Base-by-base conservation (phyloP, 495 filamentous ascomycete genomes). In the Hypoxylon fragiforme region DNA sequence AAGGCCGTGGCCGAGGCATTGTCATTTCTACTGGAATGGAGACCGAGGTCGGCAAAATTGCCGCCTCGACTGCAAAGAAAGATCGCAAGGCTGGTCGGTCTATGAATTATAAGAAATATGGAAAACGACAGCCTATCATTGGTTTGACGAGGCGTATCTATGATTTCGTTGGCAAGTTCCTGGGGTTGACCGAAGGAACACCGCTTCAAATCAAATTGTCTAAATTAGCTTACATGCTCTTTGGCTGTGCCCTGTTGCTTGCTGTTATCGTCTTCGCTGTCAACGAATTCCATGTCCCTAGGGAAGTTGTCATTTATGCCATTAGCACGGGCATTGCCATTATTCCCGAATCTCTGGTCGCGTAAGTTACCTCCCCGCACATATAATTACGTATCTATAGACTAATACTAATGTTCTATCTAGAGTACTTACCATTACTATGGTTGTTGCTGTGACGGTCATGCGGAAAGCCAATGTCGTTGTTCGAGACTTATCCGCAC, bases 31-130 rank as follows among this genome's bases (percentile, higher is more conserved):
- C 84, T n/a, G 89, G 87, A 7, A 92, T 92, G 89, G 65, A 75
- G 44, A 95, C 89, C 0, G 87, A 91, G 68, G 87, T 95, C 37
- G 89, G 89, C n/a, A 90, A 82, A 64, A 94, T 94, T 65, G 89
- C 89, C 7, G 78, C 76, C 43, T 63, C 79, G n/a, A 80, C 84
- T 44, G 62, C 66, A 41, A 83, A 81, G 58, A 85, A 81, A 62
- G 67, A 76, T 21, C 73, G 81, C 49, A 86, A 86, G 56, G 67
- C 79, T n/a, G 79, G 76, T 15, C 75, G 81, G 8, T 84, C 80
- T 8, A 80, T 87, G 72, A 84, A 81, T 51, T 79, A 79, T 43
- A 82, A 79, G 59, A 81, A 89, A 60, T 77, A 83, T 54, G 82
- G 84, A 39, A 76, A 74, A 42, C 64, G 79, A 8, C 78, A 82